Conservation (phyloP, 2,329 filamentous ascomycete species). For the Colletotrichum lentis region DNA sequence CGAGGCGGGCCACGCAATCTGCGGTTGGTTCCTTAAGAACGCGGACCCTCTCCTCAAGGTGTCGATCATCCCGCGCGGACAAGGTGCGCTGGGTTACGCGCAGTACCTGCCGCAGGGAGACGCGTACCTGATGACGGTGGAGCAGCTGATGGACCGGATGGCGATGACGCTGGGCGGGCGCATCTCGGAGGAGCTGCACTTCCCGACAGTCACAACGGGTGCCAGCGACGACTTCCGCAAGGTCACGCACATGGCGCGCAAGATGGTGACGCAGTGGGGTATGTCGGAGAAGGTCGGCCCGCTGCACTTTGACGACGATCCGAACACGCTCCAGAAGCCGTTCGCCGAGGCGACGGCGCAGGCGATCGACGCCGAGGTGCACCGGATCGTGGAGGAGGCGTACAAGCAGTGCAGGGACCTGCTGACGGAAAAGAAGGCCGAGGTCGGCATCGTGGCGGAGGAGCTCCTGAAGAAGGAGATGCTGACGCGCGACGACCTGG, state of each 20-base stretch:
- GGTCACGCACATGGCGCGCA: slow-evolving; percentile 92
- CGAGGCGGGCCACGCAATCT: slow-evolving; percentile 97
- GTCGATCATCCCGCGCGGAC: slow-evolving; percentile 95
- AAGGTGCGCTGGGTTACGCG: slow-evolving; percentile 92
- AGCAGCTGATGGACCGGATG: slow-evolving; percentile 99
- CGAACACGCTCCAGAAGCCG: slow-evolving; percentile 87
- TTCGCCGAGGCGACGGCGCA: slow-evolving; percentile 95
- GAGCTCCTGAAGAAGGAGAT: slow-evolving; percentile 93
- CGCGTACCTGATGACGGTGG: slow-evolving; percentile 93
- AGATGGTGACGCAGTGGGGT: slow-evolving; percentile 99
- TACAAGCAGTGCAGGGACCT: slow-evolving; percentile 90
- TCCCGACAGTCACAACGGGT: slow-evolving; percentile 93
- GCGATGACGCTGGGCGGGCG: slow-evolving; percentile 98
- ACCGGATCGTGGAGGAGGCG: slow-evolving; percentile 88
- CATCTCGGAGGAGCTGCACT: slow-evolving; percentile 95
- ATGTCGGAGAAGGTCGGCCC: slow-evolving; percentile 96
- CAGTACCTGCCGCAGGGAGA: slow-evolving; percentile 94
- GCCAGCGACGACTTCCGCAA: slow-evolving; percentile 98
- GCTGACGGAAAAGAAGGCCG: slow-evolving; percentile 82
- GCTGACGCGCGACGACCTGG: slow-evolving; percentile 88
- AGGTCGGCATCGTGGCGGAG: slow-evolving; percentile 90
- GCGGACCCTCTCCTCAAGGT: slow-evolving; percentile 98
- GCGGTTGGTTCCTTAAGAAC: slow-evolving; percentile 95
- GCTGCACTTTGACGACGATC: slow-evolving; percentile 86
- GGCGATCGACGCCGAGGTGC: slow-evolving; percentile 90